These are phyloP conservation scores for Populus pruinosa DNA, from an alignment of 345 rosid genomes.

Conservation along the genomic window DNA sequence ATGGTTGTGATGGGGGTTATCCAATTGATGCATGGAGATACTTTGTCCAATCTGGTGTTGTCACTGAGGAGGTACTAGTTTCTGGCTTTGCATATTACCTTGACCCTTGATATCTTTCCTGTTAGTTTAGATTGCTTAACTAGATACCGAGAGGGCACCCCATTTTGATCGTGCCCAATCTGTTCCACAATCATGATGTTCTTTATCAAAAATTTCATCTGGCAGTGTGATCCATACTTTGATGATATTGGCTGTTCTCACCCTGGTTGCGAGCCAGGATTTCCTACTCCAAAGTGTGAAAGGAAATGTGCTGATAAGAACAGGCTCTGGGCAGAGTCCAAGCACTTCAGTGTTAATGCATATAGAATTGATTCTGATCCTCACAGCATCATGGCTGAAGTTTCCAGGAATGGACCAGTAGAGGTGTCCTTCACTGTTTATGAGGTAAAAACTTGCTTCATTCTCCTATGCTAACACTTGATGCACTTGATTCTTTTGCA, in stretches of 20 bases:
- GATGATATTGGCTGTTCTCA: slow-evolving; percentile 86
- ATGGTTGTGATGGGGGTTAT: slow-evolving; percentile 87
- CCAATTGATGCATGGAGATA: slow-evolving; percentile 84
- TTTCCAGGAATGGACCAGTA: slow-evolving; percentile 85
- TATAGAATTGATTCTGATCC: slow-evolving; percentile 70
- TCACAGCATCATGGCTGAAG: slow-evolving; percentile 73
- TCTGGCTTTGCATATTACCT: not conserved
- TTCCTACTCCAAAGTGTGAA: slow-evolving; percentile 75
- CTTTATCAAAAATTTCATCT: slow-evolving; percentile 2
- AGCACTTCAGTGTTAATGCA: slow-evolving; percentile 70
- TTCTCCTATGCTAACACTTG: slow-evolving; percentile 5
- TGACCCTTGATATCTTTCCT: not conserved
- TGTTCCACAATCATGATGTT: not conserved
- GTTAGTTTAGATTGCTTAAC: not conserved
- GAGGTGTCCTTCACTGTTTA: slow-evolving; percentile 88
- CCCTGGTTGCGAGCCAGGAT: slow-evolving; percentile 94
- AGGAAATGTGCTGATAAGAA: slow-evolving; percentile 67
- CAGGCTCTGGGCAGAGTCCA: slow-evolving; percentile 68
- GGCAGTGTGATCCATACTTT: slow-evolving; percentile 91
- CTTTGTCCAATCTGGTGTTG: slow-evolving; percentile 71
- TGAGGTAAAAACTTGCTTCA: slow-evolving; percentile 49
- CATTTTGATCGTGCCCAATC: not conserved
- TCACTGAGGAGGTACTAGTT: slow-evolving; percentile 74
- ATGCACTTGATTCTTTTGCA: not conserved
- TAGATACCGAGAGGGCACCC: not conserved